Conservation (phyloP, 495 filamentous ascomycete genomes). For the Ramalina peruviana region DNA sequence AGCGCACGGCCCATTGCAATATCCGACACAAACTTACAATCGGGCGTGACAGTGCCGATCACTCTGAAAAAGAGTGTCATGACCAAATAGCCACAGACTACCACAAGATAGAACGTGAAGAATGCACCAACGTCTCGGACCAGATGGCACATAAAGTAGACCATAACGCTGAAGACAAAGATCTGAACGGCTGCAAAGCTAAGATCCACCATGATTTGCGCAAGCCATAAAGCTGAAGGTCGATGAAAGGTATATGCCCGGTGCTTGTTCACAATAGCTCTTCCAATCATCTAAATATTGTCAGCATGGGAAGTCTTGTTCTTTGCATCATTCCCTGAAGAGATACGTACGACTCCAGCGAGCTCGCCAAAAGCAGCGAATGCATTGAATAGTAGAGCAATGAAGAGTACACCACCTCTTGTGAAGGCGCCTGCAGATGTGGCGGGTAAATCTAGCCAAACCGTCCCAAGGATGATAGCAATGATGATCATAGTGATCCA, state of each 20-base stretch:
- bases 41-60: constrained; percentile 46
- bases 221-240: constrained; percentile 71
- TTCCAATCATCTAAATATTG: constrained; percentile 62
- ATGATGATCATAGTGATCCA: constrained; percentile 62
- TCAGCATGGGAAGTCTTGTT: constrained; percentile 37
- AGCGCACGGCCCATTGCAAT: too few species aligned
- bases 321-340: constrained; percentile 1
- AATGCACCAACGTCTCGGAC: constrained; percentile 63
- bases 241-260: constrained; percentile 82
- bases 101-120: constrained; percentile 66
- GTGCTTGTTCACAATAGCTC: constrained; percentile 88
- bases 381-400: constrained; percentile 75
- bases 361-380: constrained; percentile 66
- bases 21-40: too few species aligned
- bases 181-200: constrained; percentile 45
- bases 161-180: constrained; percentile 48
- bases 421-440: constrained; percentile 59
- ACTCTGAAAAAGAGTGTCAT: constrained; percentile 77
- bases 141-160: constrained; percentile 83
- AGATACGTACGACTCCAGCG: constrained; percentile 5
- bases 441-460: constrained; percentile 62
- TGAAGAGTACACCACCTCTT: constrained; percentile 75
- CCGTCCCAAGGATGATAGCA: constrained; percentile 65
- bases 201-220: constrained; percentile 69
- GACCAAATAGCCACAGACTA: constrained; percentile 47